Base-by-base conservation (phyloP, 352 stramenopile genomes). In the Elongisporangium senticosum region DNA sequence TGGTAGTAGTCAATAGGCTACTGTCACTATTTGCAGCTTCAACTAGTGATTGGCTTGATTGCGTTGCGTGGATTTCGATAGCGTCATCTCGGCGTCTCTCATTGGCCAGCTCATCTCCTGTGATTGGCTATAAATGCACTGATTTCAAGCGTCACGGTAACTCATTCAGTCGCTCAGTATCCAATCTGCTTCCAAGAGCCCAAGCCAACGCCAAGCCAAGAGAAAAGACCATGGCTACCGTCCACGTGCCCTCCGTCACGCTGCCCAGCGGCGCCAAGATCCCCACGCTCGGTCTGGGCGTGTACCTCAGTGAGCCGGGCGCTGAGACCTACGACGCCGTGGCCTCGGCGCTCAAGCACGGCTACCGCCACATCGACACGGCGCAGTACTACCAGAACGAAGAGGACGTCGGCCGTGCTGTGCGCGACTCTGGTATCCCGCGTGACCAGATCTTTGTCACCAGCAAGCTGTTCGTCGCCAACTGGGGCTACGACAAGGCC, bases 311-410 rank as follows among this genome's bases (percentile, higher is more conserved):
- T 49, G 55, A 64, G 5, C 65, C 69, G 10, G 69, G 69, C 19
- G 57, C 50, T 1, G 61, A 75, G 56, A 74, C 67, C 48, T 78
- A 84, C 63, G 52, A 72, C 26, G 72, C 67, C 24, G 72, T 85
- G 14, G 40, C 56, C 7, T 58, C 52, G 0, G 75, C 72, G 33
- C 63, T 96, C 15, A 53, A 80, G 20, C 58, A 87, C 14, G 87
- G 89, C 48, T 92, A 92, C 59, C 69, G 89, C 20, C 83, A 93
- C 61, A 92, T 96, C 59, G 88, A 96, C 65, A 87, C 80, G 11
- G 88, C 88, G 3, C 69, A 92, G 50, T 54, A 83, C 5, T 96
- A 96, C 62, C 51, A 81, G 26, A 96, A 96, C 63, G 85, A 95
- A 48, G 64, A 51, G 11, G 79, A 84, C 15, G 87, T 96, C 20